Base-by-base conservation (phyloP, 2,329 filamentous ascomycete genomes). In the Cordyceps militaris region DNA sequence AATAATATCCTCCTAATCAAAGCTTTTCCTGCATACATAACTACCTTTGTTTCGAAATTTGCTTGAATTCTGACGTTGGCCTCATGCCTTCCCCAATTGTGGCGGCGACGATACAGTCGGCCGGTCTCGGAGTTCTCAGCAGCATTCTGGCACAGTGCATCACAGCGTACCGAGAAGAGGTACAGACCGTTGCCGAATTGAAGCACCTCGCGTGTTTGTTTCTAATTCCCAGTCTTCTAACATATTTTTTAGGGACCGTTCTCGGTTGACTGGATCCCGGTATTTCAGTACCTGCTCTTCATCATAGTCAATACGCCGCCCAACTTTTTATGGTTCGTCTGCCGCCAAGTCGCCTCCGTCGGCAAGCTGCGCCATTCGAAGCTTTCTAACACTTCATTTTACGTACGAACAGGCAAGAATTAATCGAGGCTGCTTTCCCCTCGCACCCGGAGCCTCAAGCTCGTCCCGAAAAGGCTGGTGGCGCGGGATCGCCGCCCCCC, bases 221-320 rank as follows among this genome's bases (percentile, higher is more conserved):
- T 19, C 10, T 26, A 9, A 14, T 24, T 19, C 14, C 10, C 19
- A 9, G 6, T 24, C 13, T 23, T 48, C 49, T 58, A 32, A 51
- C 34, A 26, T 16, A 2, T 13, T 36, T 24, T 7, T 1, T 21
- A 58, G 85, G 75, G 72, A 54, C 72, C 82, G 11, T 79, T 89
- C 54, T 70, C 75, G 24, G 75, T 95, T 64, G 82, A 91, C 71
- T 79, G 80, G 72, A 73, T 80, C 5, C 83, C 87, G 4, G 78
- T 96, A 44, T 74, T 91, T 63, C 88, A 91, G 68, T 96, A 95
- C 71, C 74, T 89, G 53, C 67, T 90, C 55, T 96, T 87, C 75
- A 82, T 86, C 62, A 67, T 89, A 34, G 68, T 96, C 59, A 86
- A 80, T 70, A 87, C 86, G 42, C 91, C 91, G 3, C 88, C 88